A percentile compares a stretch with the other conserved stretches of the same genome.
These are phyloP conservation scores for Ceratobasidium sp. DNA, from an alignment of 1,284 basidiomycete species.

Conservation along the genomic window DNA sequence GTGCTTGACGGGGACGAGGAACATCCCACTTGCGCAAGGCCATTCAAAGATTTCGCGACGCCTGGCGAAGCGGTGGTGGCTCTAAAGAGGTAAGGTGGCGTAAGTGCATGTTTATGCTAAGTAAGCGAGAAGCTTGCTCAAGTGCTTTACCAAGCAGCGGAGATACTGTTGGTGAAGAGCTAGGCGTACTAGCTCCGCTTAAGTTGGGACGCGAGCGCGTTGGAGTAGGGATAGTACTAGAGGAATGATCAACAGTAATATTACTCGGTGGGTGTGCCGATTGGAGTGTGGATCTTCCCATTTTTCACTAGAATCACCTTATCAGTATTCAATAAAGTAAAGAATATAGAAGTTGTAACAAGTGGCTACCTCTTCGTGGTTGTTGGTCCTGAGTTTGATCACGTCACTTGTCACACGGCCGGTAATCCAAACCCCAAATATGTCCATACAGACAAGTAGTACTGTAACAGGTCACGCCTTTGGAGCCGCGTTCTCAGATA, in stretches of 20 bases:
- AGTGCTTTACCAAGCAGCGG: not conserved
- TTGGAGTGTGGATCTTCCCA: not conserved
- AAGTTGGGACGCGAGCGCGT: not conserved
- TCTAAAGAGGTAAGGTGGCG: not conserved
- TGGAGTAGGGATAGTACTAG: not conserved
- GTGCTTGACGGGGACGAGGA: not conserved
- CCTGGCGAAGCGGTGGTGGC: not conserved
- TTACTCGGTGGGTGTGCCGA: not conserved
- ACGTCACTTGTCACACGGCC: no score
- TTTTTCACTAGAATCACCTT: not conserved
- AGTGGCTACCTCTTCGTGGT: not conserved
- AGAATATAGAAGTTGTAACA: not conserved
- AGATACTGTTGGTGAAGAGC: not conserved
- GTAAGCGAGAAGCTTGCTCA: not conserved
- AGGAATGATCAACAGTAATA: not conserved
- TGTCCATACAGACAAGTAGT: no score
- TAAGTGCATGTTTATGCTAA: not conserved
- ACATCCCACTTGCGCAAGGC: not conserved
- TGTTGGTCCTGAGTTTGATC: not conserved
- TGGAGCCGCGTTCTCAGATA: no score
- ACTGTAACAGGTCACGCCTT: no score
- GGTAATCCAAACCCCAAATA: no score
- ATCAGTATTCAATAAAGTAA: not conserved
- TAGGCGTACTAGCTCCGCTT: not conserved
- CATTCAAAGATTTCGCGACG: not conserved